phyloP scores from a whole-genome alignment of 257 asterid genomes.

The Penstemon barbatus region DNA sequence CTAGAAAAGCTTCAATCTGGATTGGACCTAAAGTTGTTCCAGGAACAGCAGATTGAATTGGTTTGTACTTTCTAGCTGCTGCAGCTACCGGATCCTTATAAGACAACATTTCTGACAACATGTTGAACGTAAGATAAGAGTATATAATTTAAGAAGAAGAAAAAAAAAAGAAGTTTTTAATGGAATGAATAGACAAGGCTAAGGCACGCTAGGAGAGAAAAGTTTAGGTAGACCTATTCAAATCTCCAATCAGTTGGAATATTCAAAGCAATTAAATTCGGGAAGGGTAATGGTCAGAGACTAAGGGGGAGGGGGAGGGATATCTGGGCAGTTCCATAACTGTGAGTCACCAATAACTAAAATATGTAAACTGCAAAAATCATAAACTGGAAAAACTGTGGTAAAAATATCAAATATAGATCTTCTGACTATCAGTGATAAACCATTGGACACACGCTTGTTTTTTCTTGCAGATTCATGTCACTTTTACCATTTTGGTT shows the following conservation, averaged over 20 bases:
- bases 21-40: slow-evolving; percentile 99
- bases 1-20: slow-evolving; percentile 85
- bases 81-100: slow-evolving; percentile 95
- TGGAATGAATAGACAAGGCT: background rate
- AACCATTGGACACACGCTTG: background rate
- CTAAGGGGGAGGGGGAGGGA: background rate
- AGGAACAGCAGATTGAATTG: slow-evolving; percentile 98
- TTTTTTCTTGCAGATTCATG: background rate
- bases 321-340: background rate
- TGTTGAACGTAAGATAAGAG: slow-evolving; percentile 16
- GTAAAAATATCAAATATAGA: background rate
- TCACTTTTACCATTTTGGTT: background rate
- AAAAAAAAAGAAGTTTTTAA: background rate
- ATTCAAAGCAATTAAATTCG: background rate
- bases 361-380: background rate
- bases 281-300: background rate
- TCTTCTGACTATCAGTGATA: background rate
- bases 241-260: slow-evolving; percentile 1
- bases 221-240: background rate
- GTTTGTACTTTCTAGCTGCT: slow-evolving; percentile 88
- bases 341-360: background rate
- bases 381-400: background rate
- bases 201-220: slow-evolving; percentile 21
- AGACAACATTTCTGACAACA: slow-evolving; percentile 78
- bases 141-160: background rate